phyloP scores from a whole-genome alignment of 352 stramenopile genomes.

The Phytophthora hibernalis region DNA sequence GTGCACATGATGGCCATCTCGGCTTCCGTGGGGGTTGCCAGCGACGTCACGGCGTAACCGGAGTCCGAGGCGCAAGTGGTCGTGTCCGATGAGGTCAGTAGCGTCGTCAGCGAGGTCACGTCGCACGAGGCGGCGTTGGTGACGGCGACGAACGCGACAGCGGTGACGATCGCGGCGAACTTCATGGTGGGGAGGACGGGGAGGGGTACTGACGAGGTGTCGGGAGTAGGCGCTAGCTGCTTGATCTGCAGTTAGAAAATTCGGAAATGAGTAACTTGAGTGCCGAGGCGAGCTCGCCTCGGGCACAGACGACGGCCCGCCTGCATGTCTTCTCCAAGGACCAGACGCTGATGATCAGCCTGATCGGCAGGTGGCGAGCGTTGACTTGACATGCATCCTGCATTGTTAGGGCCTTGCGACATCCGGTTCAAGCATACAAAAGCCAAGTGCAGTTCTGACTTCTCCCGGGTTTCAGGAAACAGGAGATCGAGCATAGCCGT shows the following conservation, averaged over 20 bases:
- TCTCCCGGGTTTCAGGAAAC: constrained; percentile 11
- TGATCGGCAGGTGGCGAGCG: constrained; percentile 19
- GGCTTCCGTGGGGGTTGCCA: constrained; percentile 33
- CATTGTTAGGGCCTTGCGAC: constrained; percentile 27
- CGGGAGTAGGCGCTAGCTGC: constrained; percentile 28
- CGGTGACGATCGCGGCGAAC: constrained; percentile 26
- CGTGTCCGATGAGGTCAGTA: constrained; percentile 30
- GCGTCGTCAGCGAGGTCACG: constrained; percentile 31
- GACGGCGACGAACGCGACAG: constrained; percentile 29
- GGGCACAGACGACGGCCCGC: neutral
- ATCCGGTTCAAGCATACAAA: constrained; percentile 31
- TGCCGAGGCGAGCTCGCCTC: neutral
- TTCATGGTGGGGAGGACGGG: constrained; percentile 43
- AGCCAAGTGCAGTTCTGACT: constrained; percentile 26
- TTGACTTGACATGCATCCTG: neutral
- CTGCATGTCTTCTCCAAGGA: constrained; percentile 18
- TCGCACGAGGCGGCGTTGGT: constrained; percentile 39
- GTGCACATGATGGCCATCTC: constrained; percentile 42
- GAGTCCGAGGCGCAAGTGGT: constrained; percentile 38
- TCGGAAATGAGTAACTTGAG: constrained; percentile 30
- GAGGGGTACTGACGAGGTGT: constrained; percentile 21
- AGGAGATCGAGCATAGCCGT: constrained; percentile 2
- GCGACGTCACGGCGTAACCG: constrained; percentile 42
- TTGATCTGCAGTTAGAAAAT: constrained; percentile 38
- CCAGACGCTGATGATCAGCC: constrained; percentile 19